Evolutionary conservation across 352 stramenopile species (phyloP).

Genomic region (Lagenidium sp.): DNA sequence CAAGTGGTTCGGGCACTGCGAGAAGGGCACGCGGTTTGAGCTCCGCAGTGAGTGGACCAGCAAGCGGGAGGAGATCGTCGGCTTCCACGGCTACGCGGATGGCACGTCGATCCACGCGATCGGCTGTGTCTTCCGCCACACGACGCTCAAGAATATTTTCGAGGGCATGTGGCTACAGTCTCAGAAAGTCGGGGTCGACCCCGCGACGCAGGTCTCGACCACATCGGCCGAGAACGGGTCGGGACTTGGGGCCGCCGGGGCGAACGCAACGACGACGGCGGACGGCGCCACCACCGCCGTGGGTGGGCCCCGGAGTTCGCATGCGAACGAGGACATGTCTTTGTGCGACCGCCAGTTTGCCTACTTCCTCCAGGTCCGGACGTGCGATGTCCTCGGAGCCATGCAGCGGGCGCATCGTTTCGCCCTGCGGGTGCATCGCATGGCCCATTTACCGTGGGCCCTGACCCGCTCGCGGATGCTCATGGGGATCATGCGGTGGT

Average conservation of each 20-base stretch:
- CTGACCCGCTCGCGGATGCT: conserved; percentile 37
- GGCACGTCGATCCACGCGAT: conserved; percentile 54
- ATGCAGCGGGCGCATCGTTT: conserved; percentile 58
- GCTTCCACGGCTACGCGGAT: conserved; percentile 55
- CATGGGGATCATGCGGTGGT: conserved; percentile 54
- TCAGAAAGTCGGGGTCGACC: neutral
- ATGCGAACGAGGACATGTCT: conserved; percentile 17
- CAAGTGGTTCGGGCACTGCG: conserved; percentile 69
- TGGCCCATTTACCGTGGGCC: conserved; percentile 15
- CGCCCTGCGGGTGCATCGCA: conserved; percentile 34
- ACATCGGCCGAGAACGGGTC: neutral
- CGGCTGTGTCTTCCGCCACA: conserved; percentile 50
- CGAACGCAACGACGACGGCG: neutral
- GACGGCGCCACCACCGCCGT: neutral
- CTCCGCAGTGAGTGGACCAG: conserved; percentile 35
- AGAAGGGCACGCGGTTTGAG: conserved; percentile 62
- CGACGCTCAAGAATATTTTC: conserved; percentile 67
- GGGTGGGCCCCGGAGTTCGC: too few relatives aligned
- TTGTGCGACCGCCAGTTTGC: conserved; percentile 65
- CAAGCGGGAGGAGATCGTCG: conserved; percentile 63
- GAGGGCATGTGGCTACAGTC: conserved; percentile 63
- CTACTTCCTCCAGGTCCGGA: conserved; percentile 75
- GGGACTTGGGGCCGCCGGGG: neutral
- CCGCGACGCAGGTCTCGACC: neutral
- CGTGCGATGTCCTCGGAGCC: conserved; percentile 47